Conservation (phyloP, 495 filamentous ascomycete species). For the Hypoxylon subgilvum region DNA sequence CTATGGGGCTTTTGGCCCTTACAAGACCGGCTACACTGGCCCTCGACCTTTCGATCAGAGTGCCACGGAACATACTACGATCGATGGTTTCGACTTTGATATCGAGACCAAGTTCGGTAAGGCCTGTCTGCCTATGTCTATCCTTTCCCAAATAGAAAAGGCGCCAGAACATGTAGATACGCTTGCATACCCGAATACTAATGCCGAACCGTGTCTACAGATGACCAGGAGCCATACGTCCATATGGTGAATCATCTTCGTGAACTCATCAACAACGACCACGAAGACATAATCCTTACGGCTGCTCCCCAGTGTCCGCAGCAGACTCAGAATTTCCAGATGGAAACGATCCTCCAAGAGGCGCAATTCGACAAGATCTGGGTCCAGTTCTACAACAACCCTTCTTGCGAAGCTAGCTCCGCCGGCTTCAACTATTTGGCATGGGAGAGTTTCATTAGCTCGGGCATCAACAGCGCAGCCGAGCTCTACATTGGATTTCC, state of each 20-base stretch:
- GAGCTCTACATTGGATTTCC: constrained; percentile 71
- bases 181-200: too few species aligned
- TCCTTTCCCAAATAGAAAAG: constrained; percentile 24
- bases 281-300: constrained; percentile 60
- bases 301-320: constrained; percentile 71
- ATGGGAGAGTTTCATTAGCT: constrained; percentile 65
- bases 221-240: constrained; percentile 41
- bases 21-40: constrained; percentile 41
- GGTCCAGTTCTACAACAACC: constrained; percentile 78
- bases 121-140: constrained; percentile 39
- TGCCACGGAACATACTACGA: constrained; percentile 45
- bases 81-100: constrained; percentile 77
- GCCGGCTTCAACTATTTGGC: constrained; percentile 66
- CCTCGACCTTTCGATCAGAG: constrained; percentile 66
- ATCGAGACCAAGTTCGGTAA: constrained; percentile 56
- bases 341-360: constrained; percentile 59
- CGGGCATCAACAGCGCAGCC: constrained; percentile 60
- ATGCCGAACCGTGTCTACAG: constrained; percentile 6
- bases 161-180: too few species aligned
- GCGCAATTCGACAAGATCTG: constrained; percentile 67
- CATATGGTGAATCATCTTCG: constrained; percentile 62
- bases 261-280: constrained; percentile 46
- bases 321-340: constrained; percentile 56
- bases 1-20: constrained; percentile 70
- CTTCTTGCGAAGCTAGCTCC: constrained; percentile 55